A percentile compares a stretch with the other conserved stretches of the same genome.
phyloP scores from a whole-genome alignment of 306 rosid genomes.

The Prunus davidiana region DNA sequence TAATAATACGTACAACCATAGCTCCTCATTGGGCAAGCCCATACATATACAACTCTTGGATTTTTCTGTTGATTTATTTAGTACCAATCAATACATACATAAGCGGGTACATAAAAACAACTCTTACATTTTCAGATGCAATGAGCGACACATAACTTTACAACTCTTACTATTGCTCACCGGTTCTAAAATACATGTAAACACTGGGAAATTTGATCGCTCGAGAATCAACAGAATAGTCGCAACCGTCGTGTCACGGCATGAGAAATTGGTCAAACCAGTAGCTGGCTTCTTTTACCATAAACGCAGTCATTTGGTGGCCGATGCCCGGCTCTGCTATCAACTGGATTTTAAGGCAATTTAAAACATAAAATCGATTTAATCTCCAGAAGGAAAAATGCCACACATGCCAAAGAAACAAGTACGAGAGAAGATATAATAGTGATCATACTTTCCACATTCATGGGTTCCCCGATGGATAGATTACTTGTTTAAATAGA shows the following conservation, averaged over 20 bases:
- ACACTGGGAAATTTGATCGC: background rate
- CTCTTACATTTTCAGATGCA: background rate
- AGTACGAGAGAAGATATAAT: background rate
- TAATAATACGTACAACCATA: background rate
- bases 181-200: background rate
- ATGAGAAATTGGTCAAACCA: constrained; percentile 74
- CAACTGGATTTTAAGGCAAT: constrained; percentile 42
- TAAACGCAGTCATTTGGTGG: constrained; percentile 53
- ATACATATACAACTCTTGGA: too few relatives aligned
- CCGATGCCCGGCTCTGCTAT: constrained; percentile 51
- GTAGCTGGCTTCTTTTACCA: constrained; percentile 65
- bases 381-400: background rate
- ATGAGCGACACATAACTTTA: too few relatives aligned
- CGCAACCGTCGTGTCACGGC: background rate
- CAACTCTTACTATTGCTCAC: background rate
- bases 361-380: background rate
- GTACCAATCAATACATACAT: too few relatives aligned
- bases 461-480: too few relatives aligned
- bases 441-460: too few relatives aligned
- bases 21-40: background rate
- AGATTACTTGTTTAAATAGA: background rate
- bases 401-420: background rate
- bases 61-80: too few relatives aligned
- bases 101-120: background rate
- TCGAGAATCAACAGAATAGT: background rate